A percentile compares a stretch with the other conserved stretches of the same genome.
Conservation (phyloP, 176 grass and related monocot species). For the Avena atlantica region DNA sequence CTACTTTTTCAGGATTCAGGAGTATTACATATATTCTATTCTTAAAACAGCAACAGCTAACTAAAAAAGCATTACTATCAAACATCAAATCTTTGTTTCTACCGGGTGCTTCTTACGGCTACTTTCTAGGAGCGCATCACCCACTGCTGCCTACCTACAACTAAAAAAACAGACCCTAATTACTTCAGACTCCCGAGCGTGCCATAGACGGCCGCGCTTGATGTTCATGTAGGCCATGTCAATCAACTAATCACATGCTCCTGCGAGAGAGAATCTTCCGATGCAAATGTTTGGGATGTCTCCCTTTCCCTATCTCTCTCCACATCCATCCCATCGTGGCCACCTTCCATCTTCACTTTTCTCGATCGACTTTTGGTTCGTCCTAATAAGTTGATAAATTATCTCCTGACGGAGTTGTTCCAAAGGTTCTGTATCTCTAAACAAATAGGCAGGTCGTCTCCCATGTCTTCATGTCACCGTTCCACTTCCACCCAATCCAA, state of each 20-base stretch:
- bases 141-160: too few species aligned
- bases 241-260: neutral
- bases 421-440: neutral
- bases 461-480: neutral
- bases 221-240: neutral
- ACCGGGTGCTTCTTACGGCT: too few species aligned
- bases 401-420: neutral
- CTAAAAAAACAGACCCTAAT: too few species aligned
- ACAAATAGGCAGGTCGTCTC: neutral
- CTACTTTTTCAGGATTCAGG: too few species aligned
- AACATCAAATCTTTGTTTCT: too few species aligned
- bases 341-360: neutral
- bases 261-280: conserved; percentile 40
- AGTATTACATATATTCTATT: too few species aligned
- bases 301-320: neutral
- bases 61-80: too few species aligned
- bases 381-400: neutral
- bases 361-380: neutral
- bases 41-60: too few species aligned
- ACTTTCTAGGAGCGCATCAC: too few species aligned
- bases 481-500: neutral
- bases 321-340: neutral
- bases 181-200: neutral
- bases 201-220: neutral
- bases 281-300: neutral